Evolutionary conservation across 345 rosid species (phyloP), one percentile per base, ranked within the genome.

Genomic region (Noccaea caerulescens): DNA sequence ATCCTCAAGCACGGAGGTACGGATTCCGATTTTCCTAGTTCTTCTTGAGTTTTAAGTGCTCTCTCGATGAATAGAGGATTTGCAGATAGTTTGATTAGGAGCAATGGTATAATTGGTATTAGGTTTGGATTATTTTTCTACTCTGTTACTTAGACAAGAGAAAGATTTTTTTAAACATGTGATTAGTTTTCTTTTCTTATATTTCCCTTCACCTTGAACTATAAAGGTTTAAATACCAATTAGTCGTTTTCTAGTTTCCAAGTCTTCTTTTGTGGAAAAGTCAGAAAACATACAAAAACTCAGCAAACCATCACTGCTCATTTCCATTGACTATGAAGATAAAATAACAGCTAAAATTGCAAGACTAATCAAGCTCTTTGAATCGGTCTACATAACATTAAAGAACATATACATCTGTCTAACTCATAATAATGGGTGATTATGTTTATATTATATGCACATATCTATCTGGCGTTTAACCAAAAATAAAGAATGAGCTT

Each of bases 331-430:
- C 79, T 57, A 64, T 13, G 56, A n/a, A 20, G 2, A 76, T 56
- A 69, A 27, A 70, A 63, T 70, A 76, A 55, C 25, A 63, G 11
- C 41, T 20, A 73, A 76, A 76, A 66, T 56, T 63, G 75, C 41
- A 63, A 70, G 67, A 63, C 76, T 62, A 63, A 76, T 70, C 79
- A 63, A 70, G 50, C 36, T 70, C 45, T 32, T 57, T 57, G 76
- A 70, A 63, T 57, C 47, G 65, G 67, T 70, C 76, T n/a, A 68
- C 38, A 63, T 49, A 39, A 58, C 44, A 70, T 56, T 64, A 63
- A 68, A 75, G 51, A 67, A 51, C 32, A 68, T 1, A 44, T 27
- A 51, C 44, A 57, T 73, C 6, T 74, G 4, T 42, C 41, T 12
- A 0, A 20, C 58, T 59, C 37, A 53, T 39, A 75, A 61, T 38